Conservation (phyloP, 2,329 filamentous ascomycete genomes). For the Aaosphaeria pasadenensis region DNA sequence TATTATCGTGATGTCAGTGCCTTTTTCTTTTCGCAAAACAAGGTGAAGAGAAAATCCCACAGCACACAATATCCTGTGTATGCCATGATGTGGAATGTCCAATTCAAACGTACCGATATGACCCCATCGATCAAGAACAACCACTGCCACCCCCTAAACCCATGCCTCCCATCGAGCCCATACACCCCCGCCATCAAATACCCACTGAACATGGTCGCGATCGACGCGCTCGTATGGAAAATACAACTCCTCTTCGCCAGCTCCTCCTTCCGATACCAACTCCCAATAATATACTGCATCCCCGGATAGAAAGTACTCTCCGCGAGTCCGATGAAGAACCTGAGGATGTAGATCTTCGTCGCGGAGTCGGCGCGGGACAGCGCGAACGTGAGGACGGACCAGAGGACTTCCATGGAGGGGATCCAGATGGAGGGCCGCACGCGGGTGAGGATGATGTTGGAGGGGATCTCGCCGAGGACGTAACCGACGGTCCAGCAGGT, state of each 20-base stretch:
- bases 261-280: conserved; percentile 51
- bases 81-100: background rate
- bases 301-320: conserved; percentile 53
- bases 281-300: conserved; percentile 52
- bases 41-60: too few species aligned
- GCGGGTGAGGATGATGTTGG: conserved; percentile 51
- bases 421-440: conserved; percentile 49
- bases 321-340: conserved; percentile 51
- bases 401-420: conserved; percentile 44
- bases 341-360: conserved; percentile 45
- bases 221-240: conserved; percentile 48
- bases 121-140: conserved; percentile 54
- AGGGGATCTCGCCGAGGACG: conserved; percentile 51
- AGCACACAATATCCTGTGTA: background rate
- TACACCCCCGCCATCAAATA: conserved; percentile 57
- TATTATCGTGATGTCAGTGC: too few species aligned
- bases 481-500: conserved; percentile 61
- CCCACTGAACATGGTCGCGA: conserved; percentile 49
- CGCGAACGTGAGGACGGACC: conserved; percentile 49
- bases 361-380: conserved; percentile 28
- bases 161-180: conserved; percentile 47
- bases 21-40: too few species aligned
- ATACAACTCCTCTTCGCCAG: conserved; percentile 53
- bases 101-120: conserved; percentile 29
- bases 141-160: conserved; percentile 49